Percentiles rank a stretch among this genome's conserved stretches.
Conservation (phyloP, 805 yeast species). For the Lipomyces mesembrius region DNA sequence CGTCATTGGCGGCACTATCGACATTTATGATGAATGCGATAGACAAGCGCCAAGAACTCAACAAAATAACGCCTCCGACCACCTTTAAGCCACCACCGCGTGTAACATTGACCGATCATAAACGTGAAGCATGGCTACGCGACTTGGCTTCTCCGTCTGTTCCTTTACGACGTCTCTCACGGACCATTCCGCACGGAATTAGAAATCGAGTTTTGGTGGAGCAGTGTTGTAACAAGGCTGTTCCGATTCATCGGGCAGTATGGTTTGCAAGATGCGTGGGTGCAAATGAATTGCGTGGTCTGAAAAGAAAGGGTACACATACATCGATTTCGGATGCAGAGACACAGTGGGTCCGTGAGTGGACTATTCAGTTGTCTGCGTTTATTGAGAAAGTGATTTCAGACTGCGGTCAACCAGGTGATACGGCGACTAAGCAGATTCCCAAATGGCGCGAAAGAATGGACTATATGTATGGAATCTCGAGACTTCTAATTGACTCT, state of each 20-base stretch:
- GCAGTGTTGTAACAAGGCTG: conserved; percentile 64
- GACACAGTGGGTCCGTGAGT: conserved; percentile 74
- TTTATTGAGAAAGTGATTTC: conserved; percentile 59
- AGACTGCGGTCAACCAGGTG: conserved; percentile 46
- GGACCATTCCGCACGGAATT: conserved; percentile 89
- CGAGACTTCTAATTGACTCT: background rate
- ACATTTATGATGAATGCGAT: conserved; percentile 55
- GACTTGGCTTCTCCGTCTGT: conserved; percentile 72
- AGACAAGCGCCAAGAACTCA: conserved; percentile 53
- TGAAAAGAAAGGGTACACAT: conserved; percentile 55
- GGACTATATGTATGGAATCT: conserved; percentile 52
- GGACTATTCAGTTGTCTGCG: conserved; percentile 83
- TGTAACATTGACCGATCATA: conserved; percentile 86
- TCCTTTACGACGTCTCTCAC: conserved; percentile 68
- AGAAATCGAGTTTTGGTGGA: conserved; percentile 74
- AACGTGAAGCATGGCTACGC: conserved; percentile 81
- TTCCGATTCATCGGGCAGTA: conserved; percentile 80
- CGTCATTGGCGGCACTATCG: conserved; percentile 56
- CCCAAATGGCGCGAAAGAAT: conserved; percentile 56
- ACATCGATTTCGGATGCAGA: conserved; percentile 46
- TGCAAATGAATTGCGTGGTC: conserved; percentile 69
- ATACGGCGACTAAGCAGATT: conserved; percentile 5
- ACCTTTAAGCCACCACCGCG: conserved; percentile 82
- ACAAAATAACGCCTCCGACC: conserved; percentile 54
- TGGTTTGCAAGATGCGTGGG: conserved; percentile 92